phyloP scores from a whole-genome alignment of 306 rosid species.

The Pyrus betulifolia region DNA sequence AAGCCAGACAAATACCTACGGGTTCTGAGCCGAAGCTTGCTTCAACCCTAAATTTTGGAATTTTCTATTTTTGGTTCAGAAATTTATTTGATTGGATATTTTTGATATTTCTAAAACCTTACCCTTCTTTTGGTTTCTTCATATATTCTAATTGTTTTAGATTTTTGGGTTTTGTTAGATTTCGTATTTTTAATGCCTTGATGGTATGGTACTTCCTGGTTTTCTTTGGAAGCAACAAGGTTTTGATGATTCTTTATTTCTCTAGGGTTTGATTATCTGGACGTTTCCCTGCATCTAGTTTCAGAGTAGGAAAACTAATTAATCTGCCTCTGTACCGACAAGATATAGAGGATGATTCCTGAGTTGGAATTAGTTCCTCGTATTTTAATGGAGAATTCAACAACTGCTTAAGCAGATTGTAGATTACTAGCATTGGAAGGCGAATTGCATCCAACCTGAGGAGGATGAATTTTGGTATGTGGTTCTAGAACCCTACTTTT shows the following conservation, averaged over 20 bases:
- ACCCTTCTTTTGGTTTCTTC: neutral
- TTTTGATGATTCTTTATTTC: neutral
- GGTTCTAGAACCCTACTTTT: neutral
- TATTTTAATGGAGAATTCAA: neutral
- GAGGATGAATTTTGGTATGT: neutral
- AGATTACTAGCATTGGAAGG: neutral
- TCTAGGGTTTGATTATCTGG: neutral
- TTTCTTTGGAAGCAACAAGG: neutral
- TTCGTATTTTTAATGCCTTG: too few relatives aligned
- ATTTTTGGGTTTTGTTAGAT: neutral
- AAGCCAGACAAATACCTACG: neutral
- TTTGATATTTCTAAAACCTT: neutral
- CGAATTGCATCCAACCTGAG: neutral
- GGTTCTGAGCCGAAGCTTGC: neutral
- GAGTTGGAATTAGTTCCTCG: slow-evolving; percentile 1
- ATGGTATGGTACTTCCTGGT: neutral
- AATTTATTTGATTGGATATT: neutral
- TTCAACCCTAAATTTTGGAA: neutral
- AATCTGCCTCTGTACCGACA: neutral
- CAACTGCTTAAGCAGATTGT: neutral
- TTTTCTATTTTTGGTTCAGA: neutral
- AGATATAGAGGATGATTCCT: neutral
- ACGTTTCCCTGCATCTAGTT: neutral
- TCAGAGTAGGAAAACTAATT: neutral
- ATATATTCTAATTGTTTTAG: neutral